phyloP scores from a whole-genome alignment of 345 rosid species.

The Diplotaxis tenuifolia region DNA sequence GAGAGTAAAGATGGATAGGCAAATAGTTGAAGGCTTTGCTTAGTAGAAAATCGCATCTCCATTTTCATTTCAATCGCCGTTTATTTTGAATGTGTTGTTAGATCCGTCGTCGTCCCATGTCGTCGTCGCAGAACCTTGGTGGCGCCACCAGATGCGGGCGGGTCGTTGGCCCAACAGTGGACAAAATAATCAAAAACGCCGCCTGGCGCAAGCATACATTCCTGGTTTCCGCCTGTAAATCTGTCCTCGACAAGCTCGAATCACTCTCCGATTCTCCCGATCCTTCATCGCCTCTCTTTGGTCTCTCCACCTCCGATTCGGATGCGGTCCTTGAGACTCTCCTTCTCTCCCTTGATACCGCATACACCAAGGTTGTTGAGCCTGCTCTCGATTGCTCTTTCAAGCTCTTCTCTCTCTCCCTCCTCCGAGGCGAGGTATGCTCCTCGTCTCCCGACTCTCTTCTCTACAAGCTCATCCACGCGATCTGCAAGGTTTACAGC shows the following conservation, averaged over 20 bases:
- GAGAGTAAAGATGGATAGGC: background rate
- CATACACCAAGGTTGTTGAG: constrained; percentile 67
- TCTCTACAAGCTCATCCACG: constrained; percentile 44
- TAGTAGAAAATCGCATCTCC: too few relatives aligned
- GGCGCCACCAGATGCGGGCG: constrained; percentile 81
- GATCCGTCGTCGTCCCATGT: constrained; percentile 39
- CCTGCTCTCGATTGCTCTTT: constrained; percentile 82
- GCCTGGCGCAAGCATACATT: constrained; percentile 94
- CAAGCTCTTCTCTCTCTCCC: constrained; percentile 69
- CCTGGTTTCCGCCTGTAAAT: constrained; percentile 79
- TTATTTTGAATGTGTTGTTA: background rate
- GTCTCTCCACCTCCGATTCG: constrained; percentile 65
- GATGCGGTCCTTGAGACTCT: constrained; percentile 60
- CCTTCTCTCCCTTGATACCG: constrained; percentile 67
- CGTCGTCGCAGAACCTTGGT: constrained; percentile 69
- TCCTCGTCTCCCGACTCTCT: constrained; percentile 33
- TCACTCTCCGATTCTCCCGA: constrained; percentile 46
- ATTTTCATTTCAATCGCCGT: background rate
- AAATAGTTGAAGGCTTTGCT: background rate
- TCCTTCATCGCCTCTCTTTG: constrained; percentile 52
- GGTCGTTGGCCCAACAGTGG: constrained; percentile 71
- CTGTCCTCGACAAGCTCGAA: constrained; percentile 78
- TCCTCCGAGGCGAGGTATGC: constrained; percentile 61
- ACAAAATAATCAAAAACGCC: constrained; percentile 88
- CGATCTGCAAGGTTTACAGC: constrained; percentile 57